These are phyloP conservation scores for Chamaecrista fasciculata DNA, from an alignment of 306 rosid genomes.

Conservation along the genomic window DNA sequence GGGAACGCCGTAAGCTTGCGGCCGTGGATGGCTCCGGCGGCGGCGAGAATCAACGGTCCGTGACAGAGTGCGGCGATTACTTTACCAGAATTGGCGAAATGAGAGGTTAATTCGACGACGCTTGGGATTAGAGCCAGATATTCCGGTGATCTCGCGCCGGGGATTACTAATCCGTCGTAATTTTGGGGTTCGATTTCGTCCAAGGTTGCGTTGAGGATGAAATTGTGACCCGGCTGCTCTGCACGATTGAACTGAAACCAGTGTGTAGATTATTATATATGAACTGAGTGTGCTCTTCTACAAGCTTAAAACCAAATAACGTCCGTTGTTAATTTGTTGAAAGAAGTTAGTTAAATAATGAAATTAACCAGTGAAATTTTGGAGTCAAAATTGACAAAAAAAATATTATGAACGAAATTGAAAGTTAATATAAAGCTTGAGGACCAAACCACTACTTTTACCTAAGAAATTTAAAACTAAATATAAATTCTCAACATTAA, in stretches of 20 bases:
- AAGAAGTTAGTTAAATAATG: too few species aligned
- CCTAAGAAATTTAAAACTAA: too few species aligned
- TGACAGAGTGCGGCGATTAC: slow-evolving; percentile 77
- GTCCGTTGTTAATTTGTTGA: too few species aligned
- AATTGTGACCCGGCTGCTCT: slow-evolving; percentile 83
- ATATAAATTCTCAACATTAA: too few species aligned
- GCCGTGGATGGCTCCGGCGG: slow-evolving; percentile 64
- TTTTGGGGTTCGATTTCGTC: slow-evolving; percentile 55
- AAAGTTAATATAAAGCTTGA: too few species aligned
- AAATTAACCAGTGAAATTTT: too few species aligned
- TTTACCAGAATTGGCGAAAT: slow-evolving; percentile 53
- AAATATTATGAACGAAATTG: too few species aligned
- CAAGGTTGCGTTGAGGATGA: slow-evolving; percentile 72
- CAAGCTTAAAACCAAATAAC: too few species aligned
- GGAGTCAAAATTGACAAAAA: too few species aligned
- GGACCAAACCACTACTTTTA: too few species aligned
- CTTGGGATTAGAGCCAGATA: slow-evolving; percentile 60
- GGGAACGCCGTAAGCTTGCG: slow-evolving; percentile 69
- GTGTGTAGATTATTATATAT: not conserved
- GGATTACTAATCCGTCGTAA: slow-evolving; percentile 81
- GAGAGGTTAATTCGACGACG: slow-evolving; percentile 51
- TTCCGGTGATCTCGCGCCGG: slow-evolving; percentile 95
- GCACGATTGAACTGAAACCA: slow-evolving; percentile 46
- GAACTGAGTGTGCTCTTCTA: too few species aligned
- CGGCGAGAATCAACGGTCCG: slow-evolving; percentile 81